Base-by-base conservation (phyloP, 2,329 filamentous ascomycete genomes). In the Aspergillus flavus region DNA sequence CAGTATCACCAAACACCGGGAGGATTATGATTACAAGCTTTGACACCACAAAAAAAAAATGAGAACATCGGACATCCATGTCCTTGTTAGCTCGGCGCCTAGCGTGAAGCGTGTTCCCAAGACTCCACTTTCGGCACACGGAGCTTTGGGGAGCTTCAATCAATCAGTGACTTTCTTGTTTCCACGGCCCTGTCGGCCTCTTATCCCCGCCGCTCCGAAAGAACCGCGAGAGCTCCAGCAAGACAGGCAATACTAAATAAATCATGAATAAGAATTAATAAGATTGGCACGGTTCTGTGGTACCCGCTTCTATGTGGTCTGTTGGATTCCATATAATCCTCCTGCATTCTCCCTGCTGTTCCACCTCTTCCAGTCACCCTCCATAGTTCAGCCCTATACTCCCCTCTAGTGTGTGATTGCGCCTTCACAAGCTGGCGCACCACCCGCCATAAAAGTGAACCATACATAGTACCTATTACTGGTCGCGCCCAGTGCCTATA, bases 161-260 rank as follows among this genome's bases (percentile, higher is more conserved):
- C 41, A 57, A 54, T 21, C 30, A 50, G 10, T 26, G 34, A 23
- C 14, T 52, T 30, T 62, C 43, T 69, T 73, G 61, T 70, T 73
- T 67, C 72, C 72, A 75, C 73, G 72, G 64, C 70, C 68, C 66
- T 63, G 57, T 67, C 65, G 66, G 69, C 63, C 57, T 66, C 59
- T 71, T 73, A 75, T 74, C 69, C 70, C 73, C 73, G 71, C 67
- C 54, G 61, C 48, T 69, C 71, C 72, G 68, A 70, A 69, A 62
- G 64, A 68, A 69, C 64, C 21, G 21, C 57, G 55, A 41, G 45
- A 19, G 11, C 32, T 55, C 32, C 32, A 55, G 32, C 19, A 4
- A 52, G 30, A 52, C 48, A 52, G 48, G 48, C 52, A 41, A 23
- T 39, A 55, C 26, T 26, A n/a, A 53, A 57, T 36, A n/a, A 53